Base-by-base conservation (phyloP, 495 filamentous ascomycete species). In the Xylaria curta region DNA sequence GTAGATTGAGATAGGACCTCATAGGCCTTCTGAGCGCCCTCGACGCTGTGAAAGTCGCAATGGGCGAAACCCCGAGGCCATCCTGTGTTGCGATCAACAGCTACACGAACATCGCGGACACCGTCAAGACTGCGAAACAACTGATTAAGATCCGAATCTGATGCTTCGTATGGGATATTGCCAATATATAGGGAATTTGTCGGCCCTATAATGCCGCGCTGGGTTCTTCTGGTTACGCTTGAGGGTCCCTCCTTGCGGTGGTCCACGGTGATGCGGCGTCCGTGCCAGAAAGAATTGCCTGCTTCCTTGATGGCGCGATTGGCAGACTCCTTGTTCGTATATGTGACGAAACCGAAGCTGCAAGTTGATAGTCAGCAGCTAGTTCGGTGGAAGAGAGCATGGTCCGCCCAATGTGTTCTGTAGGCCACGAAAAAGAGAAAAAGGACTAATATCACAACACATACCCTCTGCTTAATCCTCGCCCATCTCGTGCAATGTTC, bases 31-130 rank as follows among this genome's bases (percentile, higher is more conserved):
- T 79, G 70, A 13, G 95, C 94, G 51, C 86, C 87, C 66, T 87
- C 81, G 13, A 91, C 73, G 76, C 92, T 88, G 24, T 85, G 69
- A 78, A 99, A 99, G 76, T 98, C 95, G 26, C 90, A 93, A 78
- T 98, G 96, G 12, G 91, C 92, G 76, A 97, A 99, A 59, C 96
- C 96, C 74, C 93, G 88, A 21, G 92, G 93, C 80, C 93, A 90
- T 17, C 96, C 95, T 6, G 94, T 95, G 31, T 91, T 88, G 66
- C 94, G 88, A 81, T 99, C 96, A 72, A 98, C 92, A 47, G 96
- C 92, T 42, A 99, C 90, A 58, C 96, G 89, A 42, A 99, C 90
- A 74, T 98, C 95, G 68, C 87, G 80, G 28, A 96, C 86, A 78
- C 93, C 91, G 42, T 84, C 81, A 51, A 97, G 82, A 17, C 89